A percentile compares a stretch with the other conserved stretches of the same genome.
Evolutionary conservation across 306 rosid genomes (phyloP).

Genomic region (Cyclanthera cordifolia): DNA sequence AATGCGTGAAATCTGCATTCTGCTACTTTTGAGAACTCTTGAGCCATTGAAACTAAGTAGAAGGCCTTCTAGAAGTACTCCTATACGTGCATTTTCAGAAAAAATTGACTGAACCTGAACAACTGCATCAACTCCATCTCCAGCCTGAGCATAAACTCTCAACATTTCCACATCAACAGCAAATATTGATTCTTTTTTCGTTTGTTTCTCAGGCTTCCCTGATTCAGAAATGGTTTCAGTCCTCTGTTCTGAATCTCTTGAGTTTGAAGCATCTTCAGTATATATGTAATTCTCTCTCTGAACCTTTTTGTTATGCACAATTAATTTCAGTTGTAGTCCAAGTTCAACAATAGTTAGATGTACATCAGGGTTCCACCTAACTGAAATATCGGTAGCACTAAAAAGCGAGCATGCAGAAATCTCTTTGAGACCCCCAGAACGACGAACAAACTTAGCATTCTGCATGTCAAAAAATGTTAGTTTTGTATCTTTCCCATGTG

Average conservation of each 20-base stretch:
- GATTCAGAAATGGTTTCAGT: conserved; percentile 40
- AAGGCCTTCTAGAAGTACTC: conserved; percentile 95
- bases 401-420: conserved; percentile 85
- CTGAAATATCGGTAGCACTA: conserved; percentile 81
- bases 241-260: conserved; percentile 37
- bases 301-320: conserved; percentile 61
- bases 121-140: conserved; percentile 88
- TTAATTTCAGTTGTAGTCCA: conserved; percentile 55
- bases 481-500: conserved; percentile 44
- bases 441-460: conserved; percentile 86
- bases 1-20: conserved; percentile 94
- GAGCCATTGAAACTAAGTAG: conserved; percentile 64
- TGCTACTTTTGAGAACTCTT: conserved; percentile 72
- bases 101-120: conserved; percentile 92
- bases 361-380: conserved; percentile 95
- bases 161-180: conserved; percentile 90
- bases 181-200: conserved; percentile 80
- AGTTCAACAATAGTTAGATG: conserved; percentile 74
- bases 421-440: conserved; percentile 86
- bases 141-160: conserved; percentile 68
- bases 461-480: conserved; percentile 79
- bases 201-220: conserved; percentile 50
- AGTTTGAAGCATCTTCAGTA: conserved; percentile 26
- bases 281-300: conserved; percentile 34
- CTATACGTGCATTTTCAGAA: conserved; percentile 95